Evolutionary conservation across 768 basidiomycete species (phyloP), one percentile per base, ranked within the genome.

Genomic region (Leccinum rimulosum): DNA sequence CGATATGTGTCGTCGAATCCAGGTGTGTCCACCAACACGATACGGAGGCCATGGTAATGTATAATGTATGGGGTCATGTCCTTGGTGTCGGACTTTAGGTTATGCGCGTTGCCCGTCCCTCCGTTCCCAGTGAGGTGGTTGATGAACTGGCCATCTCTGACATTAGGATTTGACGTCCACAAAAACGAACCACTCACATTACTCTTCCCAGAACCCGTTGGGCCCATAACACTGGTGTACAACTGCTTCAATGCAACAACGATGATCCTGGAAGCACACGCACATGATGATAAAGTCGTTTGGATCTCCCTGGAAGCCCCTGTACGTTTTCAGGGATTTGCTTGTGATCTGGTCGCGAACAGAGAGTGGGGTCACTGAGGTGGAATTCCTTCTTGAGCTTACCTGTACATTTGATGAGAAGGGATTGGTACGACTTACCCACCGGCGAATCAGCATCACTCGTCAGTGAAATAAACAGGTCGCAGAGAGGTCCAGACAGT

Each of bases 161-260:
- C 10, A 25, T 43, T 10, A 43, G n/a, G n/a, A 35, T 52, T 43
- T 43, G 4, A 47, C 2, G 19, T 19, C 10, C 6, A 43, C 4
- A 17, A 19, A 8, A 19, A 25, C 3, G n/a, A n/a, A n/a, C 17
- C 15, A 55, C 68, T 50, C 19, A 68, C 68, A 25, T 66, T 68
- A 6, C 56, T 66, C 57, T 68, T 69, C 8, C 68, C 68, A 5
- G 68, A 55, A 28, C 68, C 68, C 4, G 66, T 70, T 14, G 62
- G 68, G 0, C 68, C 68, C 66, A 70, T 70, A 14, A 70, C 2
- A 25, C 67, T 62, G 25, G 25, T 25, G 25, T 2, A 25, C 25
- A 25, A 25, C 25, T 25, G 25, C 25, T 25, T 25, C 25, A 25
- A 2, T 25, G 2, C 25, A 2, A 25, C 25, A 25, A 25, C 25